Percentiles rank a stretch among this genome's conserved stretches.
Conservation (phyloP, 1,284 basidiomycete species). For the Boletellus dicymbophilus region DNA sequence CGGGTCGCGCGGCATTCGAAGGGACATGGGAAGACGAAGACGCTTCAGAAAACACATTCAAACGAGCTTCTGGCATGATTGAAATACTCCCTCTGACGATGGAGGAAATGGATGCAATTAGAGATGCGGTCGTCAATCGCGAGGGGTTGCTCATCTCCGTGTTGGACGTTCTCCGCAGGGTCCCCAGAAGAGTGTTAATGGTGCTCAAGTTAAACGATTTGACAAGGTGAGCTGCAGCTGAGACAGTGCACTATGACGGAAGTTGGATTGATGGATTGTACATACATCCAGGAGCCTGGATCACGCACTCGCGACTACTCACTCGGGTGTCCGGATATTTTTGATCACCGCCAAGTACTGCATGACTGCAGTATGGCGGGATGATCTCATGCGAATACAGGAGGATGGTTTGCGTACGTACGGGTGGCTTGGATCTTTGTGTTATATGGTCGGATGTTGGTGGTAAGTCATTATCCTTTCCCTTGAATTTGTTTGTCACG, state of each 20-base stretch:
- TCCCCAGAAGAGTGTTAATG: slow-evolving; percentile 88
- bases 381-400: slow-evolving; percentile 65
- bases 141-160: slow-evolving; percentile 85
- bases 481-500: slow-evolving; percentile 8
- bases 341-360: slow-evolving; percentile 93
- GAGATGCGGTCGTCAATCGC: slow-evolving; percentile 75
- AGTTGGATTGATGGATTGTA: neutral
- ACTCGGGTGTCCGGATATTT: slow-evolving; percentile 85
- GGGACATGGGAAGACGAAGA: slow-evolving; percentile 50
- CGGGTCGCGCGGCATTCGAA: slow-evolving; percentile 68
- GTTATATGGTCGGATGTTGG: slow-evolving; percentile 62
- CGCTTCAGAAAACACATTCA: slow-evolving; percentile 38
- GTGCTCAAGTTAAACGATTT: slow-evolving; percentile 86
- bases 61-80: slow-evolving; percentile 73
- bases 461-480: slow-evolving; percentile 47
- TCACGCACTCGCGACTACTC: slow-evolving; percentile 71
- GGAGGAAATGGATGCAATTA: slow-evolving; percentile 77
- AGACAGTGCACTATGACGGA: neutral
- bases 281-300: slow-evolving; percentile 58
- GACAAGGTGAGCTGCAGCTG: slow-evolving; percentile 55
- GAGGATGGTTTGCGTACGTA: slow-evolving; percentile 44
- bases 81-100: slow-evolving; percentile 69
- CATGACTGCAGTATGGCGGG: slow-evolving; percentile 80
- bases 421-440: slow-evolving; percentile 50
- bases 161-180: slow-evolving; percentile 80